Evolutionary conservation across 2,329 filamentous ascomycete genomes (phyloP).

Genomic region (Cyphellophora europaea): DNA sequence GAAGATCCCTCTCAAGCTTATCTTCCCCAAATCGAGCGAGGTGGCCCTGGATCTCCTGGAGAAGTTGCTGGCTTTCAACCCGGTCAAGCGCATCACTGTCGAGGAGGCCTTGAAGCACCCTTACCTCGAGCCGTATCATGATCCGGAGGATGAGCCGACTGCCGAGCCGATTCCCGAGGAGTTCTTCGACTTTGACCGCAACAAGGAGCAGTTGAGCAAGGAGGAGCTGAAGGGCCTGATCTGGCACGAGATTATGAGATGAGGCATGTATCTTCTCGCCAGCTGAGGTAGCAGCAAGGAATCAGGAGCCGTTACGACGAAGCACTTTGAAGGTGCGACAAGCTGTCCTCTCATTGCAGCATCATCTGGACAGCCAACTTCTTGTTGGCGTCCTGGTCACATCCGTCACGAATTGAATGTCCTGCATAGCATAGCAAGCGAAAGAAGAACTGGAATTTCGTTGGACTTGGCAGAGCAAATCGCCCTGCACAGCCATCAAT

Average conservation of each 20-base stretch:
- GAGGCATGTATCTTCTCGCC: too few relatives aligned
- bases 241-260: slow-evolving; percentile 91
- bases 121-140: slow-evolving; percentile 97
- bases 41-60: slow-evolving; percentile 87
- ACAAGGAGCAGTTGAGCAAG: slow-evolving; percentile 97
- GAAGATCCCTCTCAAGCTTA: slow-evolving; percentile 94
- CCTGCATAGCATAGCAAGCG: too few relatives aligned
- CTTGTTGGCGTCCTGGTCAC: too few relatives aligned
- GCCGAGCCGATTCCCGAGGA: slow-evolving; percentile 95
- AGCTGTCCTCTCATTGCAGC: too few relatives aligned
- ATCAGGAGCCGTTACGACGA: too few relatives aligned
- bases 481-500: too few relatives aligned
- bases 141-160: slow-evolving; percentile 95
- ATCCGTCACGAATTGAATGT: too few relatives aligned
- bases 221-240: slow-evolving; percentile 95
- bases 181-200: slow-evolving; percentile 99
- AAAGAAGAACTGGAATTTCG: too few relatives aligned
- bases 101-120: slow-evolving; percentile 96
- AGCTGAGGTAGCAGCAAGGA: too few relatives aligned
- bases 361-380: too few relatives aligned
- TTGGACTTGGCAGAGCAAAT: too few relatives aligned
- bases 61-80: slow-evolving; percentile 95
- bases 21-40: slow-evolving; percentile 99
- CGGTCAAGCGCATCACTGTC: slow-evolving; percentile 95
- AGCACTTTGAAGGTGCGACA: too few relatives aligned